Evolutionary conservation across 192 early-diverging fungal genomes (phyloP), one percentile per base, ranked within the genome.

Genomic region (Coemansia sp.): DNA sequence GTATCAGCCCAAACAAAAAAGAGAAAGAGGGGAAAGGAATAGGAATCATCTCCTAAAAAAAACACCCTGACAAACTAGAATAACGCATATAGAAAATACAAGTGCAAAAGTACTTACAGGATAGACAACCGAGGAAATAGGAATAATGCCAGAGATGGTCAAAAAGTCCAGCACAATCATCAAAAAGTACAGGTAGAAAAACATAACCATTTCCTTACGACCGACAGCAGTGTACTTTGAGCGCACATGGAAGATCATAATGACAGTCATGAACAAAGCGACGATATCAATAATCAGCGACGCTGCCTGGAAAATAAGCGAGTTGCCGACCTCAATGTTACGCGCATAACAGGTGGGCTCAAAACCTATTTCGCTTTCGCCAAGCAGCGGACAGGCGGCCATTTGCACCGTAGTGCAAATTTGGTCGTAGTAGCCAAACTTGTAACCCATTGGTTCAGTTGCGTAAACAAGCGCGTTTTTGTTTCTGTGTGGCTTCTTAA

Each of bases 191-290:
- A 97, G 80, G 78, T 98, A 99, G 81, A 98, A 99, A 80, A 98
- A 96, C 91, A 98, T 90, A 62, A 97, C 92, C 78, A 98, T 98
- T 85, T 98, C 98, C 85, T 96, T 96, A 65, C 97, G 95, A 54
- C 96, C 97, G n/a, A 99, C 95, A 39, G 97, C 97, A 32, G 97
- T 99, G 84, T 97, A 98, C 85, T 99, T 99, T 51, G 91, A 93
- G 66, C 91, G 91, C 78, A 99, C 94, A 80, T 99, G 97, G 70
- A 92, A 93, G 78, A 99, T 98, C 97, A 99, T 99, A 75, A 97
- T 96, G 58, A 89, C 81, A 8, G 96, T 96, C 98, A 99, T 99
- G 68, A 94, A 77, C 63, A 99, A 78, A 33, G 96, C 92, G 64
- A 97, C 89, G 60, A 98, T 69, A 72, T 98, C 91, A 66, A 98